Base-by-base conservation (phyloP, 176 grass and related monocot species). In the Lolium perenne region DNA sequence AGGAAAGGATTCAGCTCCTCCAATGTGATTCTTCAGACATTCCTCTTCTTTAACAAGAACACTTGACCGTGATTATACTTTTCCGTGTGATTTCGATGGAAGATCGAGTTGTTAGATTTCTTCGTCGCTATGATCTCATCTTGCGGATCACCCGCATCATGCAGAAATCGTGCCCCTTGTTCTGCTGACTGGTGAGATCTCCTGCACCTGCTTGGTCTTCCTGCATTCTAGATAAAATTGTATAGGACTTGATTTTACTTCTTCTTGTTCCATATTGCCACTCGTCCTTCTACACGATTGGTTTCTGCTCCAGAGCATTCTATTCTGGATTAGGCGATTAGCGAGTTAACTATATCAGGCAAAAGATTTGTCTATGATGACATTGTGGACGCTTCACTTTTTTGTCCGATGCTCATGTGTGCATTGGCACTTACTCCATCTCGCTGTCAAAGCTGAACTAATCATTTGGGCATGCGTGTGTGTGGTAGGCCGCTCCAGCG, bases 1-100 rank as follows among this genome's bases (percentile, higher is more conserved):
- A 87, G 94, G 82, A 59, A 92, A 84, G 77, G 91, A 90, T 83
- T 74, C 84, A 15, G 76, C 71, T 51, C 85, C 84, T 88, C 90
- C 93, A 21, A 87, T 92, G 56, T 94, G 80, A 51, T 29, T 41
- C 16, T 8, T 61, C 63, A 10, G 53, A 10, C 38, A 29, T 75
- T 75, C 72, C 16, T 74, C 45, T 74, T 74, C 71, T 74, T 82
- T 87, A 38, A 87, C 84, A 74, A 83, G 64, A 53, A 91, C 58
- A 60, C 70, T 64, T 79, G 85, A 78, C 58, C 58, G 78, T 26
- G 38, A 78, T 71, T 38, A 72, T 77, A 71, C 18, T 20, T 78
- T 35, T 54, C 51, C 32, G 85, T 45, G 69, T 56, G 76, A 21
- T 81, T 81, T 82, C 60, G 77, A 77, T 70, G 85, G 62, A 88